Base-by-base conservation (phyloP, 768 basidiomycete species). In the Sporobolomyces phaffii region DNA sequence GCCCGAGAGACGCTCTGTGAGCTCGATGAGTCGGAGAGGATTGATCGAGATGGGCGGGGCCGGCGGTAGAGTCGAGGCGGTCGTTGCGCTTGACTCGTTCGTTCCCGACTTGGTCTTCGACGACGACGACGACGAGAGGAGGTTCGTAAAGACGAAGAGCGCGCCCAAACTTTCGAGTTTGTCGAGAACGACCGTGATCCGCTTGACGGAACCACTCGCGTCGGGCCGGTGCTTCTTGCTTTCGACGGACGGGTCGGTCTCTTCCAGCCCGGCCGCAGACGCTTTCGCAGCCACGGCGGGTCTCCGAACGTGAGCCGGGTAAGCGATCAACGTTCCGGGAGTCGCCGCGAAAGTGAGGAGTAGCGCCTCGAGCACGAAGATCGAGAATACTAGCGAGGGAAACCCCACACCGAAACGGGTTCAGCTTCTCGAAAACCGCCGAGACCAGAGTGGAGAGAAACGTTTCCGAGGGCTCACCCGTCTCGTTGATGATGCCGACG, bases 71-170 rank as follows among this genome's bases (percentile, higher is more conserved):
- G n/a, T n/a, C 47, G 44, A 43, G 34, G 36, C 18, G 33, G 53
- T 56, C n/a, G 43, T 28, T 38, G 24, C 28, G 24, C 24, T 29
- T 1, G 56, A 64, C 2, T 61, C 52, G 4, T 29, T 52, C 20
- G 38, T 26, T 48, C 24, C 36, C 24, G 62, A 31, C n/a, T n/a
- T n/a, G n/a, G n/a, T n/a, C n/a, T n/a, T n/a, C n/a, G n/a, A n/a
- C n/a, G n/a, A n/a, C 8, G 29, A 22, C 22, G 63, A 33, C n/a
- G 63, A 20, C 13, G 47, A 86, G 45, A 97, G 80, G 61, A 97
- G 84, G 74, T 94, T 89, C 0, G 89, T 85, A 60, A 99, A 80
- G 0, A 89, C 84, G 91, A 99, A 93, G 77, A 90, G 85, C 13
- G 88, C 84, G 0, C 92, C 87, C 1, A 98, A 76, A 75, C 92